Percentiles rank a stretch among this genome's conserved stretches.
phyloP scores from a whole-genome alignment of 176 grass and related monocot species.

The Alloteropsis semialata region DNA sequence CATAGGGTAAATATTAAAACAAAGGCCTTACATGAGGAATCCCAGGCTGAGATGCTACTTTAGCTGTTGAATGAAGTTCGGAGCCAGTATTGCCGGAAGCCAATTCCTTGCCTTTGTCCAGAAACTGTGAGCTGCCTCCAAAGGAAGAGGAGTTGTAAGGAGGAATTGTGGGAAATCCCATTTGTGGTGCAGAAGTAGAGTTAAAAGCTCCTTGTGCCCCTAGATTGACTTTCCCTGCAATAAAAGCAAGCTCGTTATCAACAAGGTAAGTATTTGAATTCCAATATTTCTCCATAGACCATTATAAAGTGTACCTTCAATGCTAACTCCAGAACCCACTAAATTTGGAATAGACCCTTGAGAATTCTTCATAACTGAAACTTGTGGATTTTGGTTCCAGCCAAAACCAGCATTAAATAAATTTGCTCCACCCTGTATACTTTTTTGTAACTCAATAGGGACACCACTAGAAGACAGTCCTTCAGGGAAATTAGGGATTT shows the following conservation, averaged over 20 bases:
- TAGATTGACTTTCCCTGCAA: conserved; percentile 65
- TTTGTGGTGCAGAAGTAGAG: conserved; percentile 47
- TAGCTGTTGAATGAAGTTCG: conserved; percentile 61
- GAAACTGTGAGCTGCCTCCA: conserved; percentile 71
- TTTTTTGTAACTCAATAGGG: conserved; percentile 68
- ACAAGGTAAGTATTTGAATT: conserved; percentile 18
- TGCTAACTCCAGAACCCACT: conserved; percentile 55
- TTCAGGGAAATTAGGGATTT: conserved; percentile 63
- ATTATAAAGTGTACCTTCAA: conserved; percentile 48
- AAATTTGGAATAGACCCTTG: conserved; percentile 69
- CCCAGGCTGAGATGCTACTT: conserved; percentile 42
- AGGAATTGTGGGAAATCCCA: conserved; percentile 41
- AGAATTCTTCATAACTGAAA: conserved; percentile 47
- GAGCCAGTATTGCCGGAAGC: conserved; percentile 41
- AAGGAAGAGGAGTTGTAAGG: conserved; percentile 56
- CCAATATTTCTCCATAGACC: conserved; percentile 3
- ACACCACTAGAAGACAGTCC: conserved; percentile 57
- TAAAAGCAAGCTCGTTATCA: conserved; percentile 27
- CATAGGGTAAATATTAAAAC: conserved; percentile 3
- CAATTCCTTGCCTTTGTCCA: conserved; percentile 83
- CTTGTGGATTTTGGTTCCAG: conserved; percentile 72
- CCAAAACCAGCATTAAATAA: conserved; percentile 67
- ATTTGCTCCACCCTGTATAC: conserved; percentile 55
- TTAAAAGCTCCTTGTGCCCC: conserved; percentile 58
- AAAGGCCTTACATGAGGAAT: conserved; percentile 39